Conservation (phyloP, 2,329 filamentous ascomycete genomes). For the Ophiostoma populinum region DNA sequence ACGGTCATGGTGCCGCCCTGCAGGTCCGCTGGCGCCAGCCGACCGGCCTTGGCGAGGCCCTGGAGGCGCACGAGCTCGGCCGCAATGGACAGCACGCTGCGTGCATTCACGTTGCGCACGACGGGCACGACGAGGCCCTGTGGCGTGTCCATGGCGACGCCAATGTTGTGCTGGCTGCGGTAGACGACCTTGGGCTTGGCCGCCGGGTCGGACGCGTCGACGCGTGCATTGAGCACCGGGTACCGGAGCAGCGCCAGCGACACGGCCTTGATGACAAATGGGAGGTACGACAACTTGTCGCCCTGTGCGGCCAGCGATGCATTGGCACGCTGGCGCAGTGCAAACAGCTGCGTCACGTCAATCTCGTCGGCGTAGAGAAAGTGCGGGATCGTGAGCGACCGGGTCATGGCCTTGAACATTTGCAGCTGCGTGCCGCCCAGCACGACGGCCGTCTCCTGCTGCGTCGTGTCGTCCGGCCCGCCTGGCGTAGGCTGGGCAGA, state of each 20-base stretch:
- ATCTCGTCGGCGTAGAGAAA: conserved; percentile 89
- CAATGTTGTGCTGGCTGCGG: conserved; percentile 82
- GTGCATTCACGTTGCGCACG: conserved; percentile 62
- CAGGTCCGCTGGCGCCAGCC: conserved; percentile 58
- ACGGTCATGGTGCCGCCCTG: conserved; percentile 83
- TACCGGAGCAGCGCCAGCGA: conserved; percentile 69
- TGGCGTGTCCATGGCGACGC: conserved; percentile 88
- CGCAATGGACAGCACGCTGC: conserved; percentile 64
- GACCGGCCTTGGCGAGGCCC: conserved; percentile 53
- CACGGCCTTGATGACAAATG: conserved; percentile 91
- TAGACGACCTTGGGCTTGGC: conserved; percentile 60
- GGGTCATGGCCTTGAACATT: conserved; percentile 98
- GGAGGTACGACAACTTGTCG: conserved; percentile 67
- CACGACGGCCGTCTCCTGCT: conserved; percentile 50
- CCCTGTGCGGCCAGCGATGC: conserved; percentile 26
- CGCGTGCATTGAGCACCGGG: conserved; percentile 72
- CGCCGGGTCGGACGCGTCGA: conserved; percentile 32
- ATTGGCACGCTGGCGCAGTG: conserved; percentile 61
- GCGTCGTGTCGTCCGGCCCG: conserved; percentile 22
- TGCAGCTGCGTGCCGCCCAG: conserved; percentile 68
- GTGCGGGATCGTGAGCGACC: conserved; percentile 77
- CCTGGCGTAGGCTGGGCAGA: conserved; percentile 16
- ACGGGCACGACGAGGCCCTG: conserved; percentile 80
- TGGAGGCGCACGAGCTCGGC: conserved; percentile 60
- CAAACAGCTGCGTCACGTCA: conserved; percentile 58